Evolutionary conservation across 2,329 filamentous ascomycete genomes (phyloP).

Genomic region (Penicillium frequentans): DNA sequence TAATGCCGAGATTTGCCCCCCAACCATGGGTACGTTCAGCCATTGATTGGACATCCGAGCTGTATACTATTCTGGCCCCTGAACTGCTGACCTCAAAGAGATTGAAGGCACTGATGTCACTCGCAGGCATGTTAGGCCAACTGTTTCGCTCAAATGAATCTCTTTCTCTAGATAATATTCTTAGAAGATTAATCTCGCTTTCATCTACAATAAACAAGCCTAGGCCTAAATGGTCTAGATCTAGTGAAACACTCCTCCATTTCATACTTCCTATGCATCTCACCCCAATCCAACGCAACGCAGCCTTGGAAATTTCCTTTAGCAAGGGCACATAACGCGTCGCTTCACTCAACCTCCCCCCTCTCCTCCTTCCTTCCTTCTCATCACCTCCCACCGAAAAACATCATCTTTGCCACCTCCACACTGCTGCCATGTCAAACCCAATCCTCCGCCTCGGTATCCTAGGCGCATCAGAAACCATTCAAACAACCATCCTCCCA

Average conservation of each 20-base stretch:
- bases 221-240: neutral
- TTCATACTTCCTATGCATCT: neutral
- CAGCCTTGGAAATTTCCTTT: neutral
- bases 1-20: neutral
- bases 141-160: neutral
- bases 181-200: neutral
- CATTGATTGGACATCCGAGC: neutral
- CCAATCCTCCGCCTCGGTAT: constrained; percentile 34
- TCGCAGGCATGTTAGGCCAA: neutral
- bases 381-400: neutral
- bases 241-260: neutral
- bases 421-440: constrained; percentile 18
- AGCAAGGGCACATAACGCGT: neutral
- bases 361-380: neutral
- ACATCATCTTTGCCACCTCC: neutral
- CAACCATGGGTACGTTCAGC: neutral
- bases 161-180: neutral
- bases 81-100: neutral
- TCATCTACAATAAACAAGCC: neutral
- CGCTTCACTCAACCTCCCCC: neutral
- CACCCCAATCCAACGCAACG: neutral
- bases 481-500: constrained; percentile 56
- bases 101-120: constrained; percentile 1
- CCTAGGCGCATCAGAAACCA: constrained; percentile 44
- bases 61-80: neutral